Evolutionary conservation across 1,284 basidiomycete genomes (phyloP).

Genomic region (Pyrrhoderma lamaoense): DNA sequence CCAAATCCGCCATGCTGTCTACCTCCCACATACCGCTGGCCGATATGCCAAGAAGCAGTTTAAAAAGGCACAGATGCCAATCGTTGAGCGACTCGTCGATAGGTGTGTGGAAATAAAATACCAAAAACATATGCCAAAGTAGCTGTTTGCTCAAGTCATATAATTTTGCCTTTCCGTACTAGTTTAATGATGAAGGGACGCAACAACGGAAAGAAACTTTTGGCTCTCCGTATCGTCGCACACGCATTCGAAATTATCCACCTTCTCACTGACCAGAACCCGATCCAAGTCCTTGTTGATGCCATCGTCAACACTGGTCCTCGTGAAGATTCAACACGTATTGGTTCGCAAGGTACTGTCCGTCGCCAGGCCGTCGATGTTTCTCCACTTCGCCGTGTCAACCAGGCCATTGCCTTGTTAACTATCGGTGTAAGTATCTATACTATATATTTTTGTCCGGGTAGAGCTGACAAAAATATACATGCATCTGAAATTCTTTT

Average conservation of each 20-base stretch:
- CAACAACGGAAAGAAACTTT: slow-evolving; percentile 99
- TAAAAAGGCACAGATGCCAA: slow-evolving; percentile 99
- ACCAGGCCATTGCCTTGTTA: slow-evolving; percentile 94
- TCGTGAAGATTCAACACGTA: slow-evolving; percentile 99
- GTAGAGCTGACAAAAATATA: too few relatives aligned
- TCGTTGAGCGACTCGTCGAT: slow-evolving; percentile 98
- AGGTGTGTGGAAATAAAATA: too few relatives aligned
- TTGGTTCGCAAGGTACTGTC: slow-evolving; percentile 99
- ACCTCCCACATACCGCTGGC: slow-evolving; percentile 96
- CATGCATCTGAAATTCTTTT: not conserved
- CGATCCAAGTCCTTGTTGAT: slow-evolving; percentile 96
- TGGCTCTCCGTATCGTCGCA: slow-evolving; percentile 98
- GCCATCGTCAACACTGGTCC: slow-evolving; percentile 99
- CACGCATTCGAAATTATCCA: slow-evolving; percentile 99
- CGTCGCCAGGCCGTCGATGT: slow-evolving; percentile 99
- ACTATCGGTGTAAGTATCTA: slow-evolving; percentile 79
- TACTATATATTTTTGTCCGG: slow-evolving; percentile 5
- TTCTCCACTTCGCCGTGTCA: slow-evolving; percentile 95
- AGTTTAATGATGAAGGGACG: slow-evolving; percentile 99
- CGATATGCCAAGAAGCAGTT: slow-evolving; percentile 99
- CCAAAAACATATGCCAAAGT: too few relatives aligned
- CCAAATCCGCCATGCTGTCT: slow-evolving; percentile 97
- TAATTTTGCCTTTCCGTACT: too few relatives aligned
- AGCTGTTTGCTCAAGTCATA: too few relatives aligned
- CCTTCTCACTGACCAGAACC: slow-evolving; percentile 99